Evolutionary conservation across 495 filamentous ascomycete genomes (phyloP), one percentile per base, ranked within the genome.

Genomic region (Talaromyces proteolyticus): DNA sequence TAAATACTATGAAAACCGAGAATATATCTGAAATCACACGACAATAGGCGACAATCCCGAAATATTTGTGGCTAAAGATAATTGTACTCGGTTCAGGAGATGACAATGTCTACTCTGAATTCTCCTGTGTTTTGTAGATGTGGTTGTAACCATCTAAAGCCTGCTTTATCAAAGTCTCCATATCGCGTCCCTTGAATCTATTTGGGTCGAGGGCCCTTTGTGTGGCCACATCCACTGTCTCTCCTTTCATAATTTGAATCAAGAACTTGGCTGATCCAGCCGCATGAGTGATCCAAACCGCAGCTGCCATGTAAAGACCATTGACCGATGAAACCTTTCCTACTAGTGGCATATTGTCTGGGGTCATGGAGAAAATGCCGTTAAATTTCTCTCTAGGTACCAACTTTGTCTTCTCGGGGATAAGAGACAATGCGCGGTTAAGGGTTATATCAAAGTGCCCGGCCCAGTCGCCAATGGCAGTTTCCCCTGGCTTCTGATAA

Each of bases 241-340:
- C 58, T 12, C 51, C 53, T 24, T 53, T 48, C 19, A 65, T 37
- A 44, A 62, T 17, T n/a, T 53, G 51, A 22, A 59, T 47, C 37
- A 69, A 44, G 24, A 69, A 49, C 21, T 61, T 62, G 12, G 64
- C 66, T 4, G 60, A 53, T 5, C 62, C 66, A 54, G 64, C 64
- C 43, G 66, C 64, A 46, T 64, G 63, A 2, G 66, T 67, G 37
- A 69, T 56, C 62, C 66, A 69, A 19, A 69, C 64, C 3, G 64
- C 66, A 16, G 66, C 66, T 7, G 53, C 54, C 37, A 69, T 49
- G 44, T 59, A 67, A 23, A 69, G 16, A 12, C 64, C 63, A 7
- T 51, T 18, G 8, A 49, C 20, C 12, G 37, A 50, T 19, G 64
- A 46, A 14, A 67, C 57, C 8, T 25, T 48, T 8, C 66, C 64